Percentiles rank a stretch among this genome's conserved stretches.
Conservation (phyloP, 1,284 basidiomycete genomes). For the Macrocystidia cucumis region DNA sequence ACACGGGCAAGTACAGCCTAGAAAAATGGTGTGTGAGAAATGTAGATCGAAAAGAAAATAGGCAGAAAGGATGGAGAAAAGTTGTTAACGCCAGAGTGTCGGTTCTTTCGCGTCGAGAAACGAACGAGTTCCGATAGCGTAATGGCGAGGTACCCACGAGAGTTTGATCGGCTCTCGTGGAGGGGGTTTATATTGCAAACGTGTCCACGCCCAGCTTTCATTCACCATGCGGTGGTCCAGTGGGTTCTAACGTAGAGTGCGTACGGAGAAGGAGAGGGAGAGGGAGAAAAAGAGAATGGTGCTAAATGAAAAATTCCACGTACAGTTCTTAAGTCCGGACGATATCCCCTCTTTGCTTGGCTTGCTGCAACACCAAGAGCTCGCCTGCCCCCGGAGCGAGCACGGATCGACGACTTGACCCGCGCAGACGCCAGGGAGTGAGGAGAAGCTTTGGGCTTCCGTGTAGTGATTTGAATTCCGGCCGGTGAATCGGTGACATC, state of each 20-base stretch:
- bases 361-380: slow-evolving; percentile 63
- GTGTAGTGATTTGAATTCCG: slow-evolving; percentile 61
- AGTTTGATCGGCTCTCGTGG: slow-evolving; percentile 55
- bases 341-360: slow-evolving; percentile 69
- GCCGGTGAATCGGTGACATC: slow-evolving; percentile 52
- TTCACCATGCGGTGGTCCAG: slow-evolving; percentile 55
- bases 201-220: slow-evolving; percentile 84
- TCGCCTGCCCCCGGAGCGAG: slow-evolving; percentile 69
- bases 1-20: slow-evolving; percentile 80
- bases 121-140: slow-evolving; percentile 70
- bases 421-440: slow-evolving; percentile 41
- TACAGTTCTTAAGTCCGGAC: slow-evolving; percentile 77
- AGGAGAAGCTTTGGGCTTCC: slow-evolving; percentile 61
- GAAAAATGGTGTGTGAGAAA: slow-evolving; percentile 19
- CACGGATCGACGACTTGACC: slow-evolving; percentile 51
- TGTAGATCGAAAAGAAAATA: background rate
- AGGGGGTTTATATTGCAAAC: slow-evolving; percentile 65
- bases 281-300: slow-evolving; percentile 8
- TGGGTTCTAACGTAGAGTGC: slow-evolving; percentile 73
- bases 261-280: slow-evolving; percentile 16
- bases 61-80: slow-evolving; percentile 11
- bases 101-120: slow-evolving; percentile 48
- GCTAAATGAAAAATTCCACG: slow-evolving; percentile 37
- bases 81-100: slow-evolving; percentile 69
- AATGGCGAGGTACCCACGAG: slow-evolving; percentile 48